A percentile compares a stretch with the other conserved stretches of the same genome.
phyloP scores from a whole-genome alignment of 257 asterid species.

The Mentha longifolia region DNA sequence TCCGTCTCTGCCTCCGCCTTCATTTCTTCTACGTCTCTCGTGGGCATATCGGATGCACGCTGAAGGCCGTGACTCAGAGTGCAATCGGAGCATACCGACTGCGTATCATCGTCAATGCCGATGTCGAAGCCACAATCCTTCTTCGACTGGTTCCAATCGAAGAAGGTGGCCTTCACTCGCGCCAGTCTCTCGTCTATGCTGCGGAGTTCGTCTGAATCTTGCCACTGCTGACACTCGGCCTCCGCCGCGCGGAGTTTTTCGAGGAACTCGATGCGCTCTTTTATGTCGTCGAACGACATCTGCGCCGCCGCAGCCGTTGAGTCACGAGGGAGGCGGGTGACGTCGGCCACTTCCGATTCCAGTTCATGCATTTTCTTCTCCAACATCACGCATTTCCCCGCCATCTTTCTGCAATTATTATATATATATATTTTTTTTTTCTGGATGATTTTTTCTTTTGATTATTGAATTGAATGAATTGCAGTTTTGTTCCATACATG shows the following conservation, averaged over 20 bases:
- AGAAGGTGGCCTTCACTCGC: slow-evolving; percentile 28
- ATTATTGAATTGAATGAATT: background rate
- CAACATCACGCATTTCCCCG: slow-evolving; percentile 37
- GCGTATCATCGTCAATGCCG: slow-evolving; percentile 23
- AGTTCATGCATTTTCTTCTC: slow-evolving; percentile 64
- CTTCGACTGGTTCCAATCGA: slow-evolving; percentile 25
- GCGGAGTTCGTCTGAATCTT: slow-evolving; percentile 30
- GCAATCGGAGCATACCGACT: slow-evolving; percentile 47
- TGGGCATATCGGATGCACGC: background rate
- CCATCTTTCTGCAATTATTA: slow-evolving; percentile 30
- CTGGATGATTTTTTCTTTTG: background rate
- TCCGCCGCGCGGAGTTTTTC: slow-evolving; percentile 40
- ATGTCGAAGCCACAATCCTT: background rate
- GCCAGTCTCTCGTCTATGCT: slow-evolving; percentile 25
- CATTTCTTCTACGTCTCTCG: background rate
- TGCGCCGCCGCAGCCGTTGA: slow-evolving; percentile 22
- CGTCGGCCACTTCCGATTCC: slow-evolving; percentile 46
- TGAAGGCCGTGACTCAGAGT: slow-evolving; percentile 29
- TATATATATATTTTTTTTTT: too few relatives aligned
- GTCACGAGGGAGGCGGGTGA: slow-evolving; percentile 40
- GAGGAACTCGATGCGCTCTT: slow-evolving; percentile 42
- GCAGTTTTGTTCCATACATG: background rate
- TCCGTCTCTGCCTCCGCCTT: background rate
- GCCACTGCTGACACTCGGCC: slow-evolving; percentile 33
- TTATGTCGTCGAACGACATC: slow-evolving; percentile 37